These are phyloP conservation scores for Penicillium sp. DNA, from an alignment of 2,329 filamentous ascomycete genomes.

Conservation along the genomic window DNA sequence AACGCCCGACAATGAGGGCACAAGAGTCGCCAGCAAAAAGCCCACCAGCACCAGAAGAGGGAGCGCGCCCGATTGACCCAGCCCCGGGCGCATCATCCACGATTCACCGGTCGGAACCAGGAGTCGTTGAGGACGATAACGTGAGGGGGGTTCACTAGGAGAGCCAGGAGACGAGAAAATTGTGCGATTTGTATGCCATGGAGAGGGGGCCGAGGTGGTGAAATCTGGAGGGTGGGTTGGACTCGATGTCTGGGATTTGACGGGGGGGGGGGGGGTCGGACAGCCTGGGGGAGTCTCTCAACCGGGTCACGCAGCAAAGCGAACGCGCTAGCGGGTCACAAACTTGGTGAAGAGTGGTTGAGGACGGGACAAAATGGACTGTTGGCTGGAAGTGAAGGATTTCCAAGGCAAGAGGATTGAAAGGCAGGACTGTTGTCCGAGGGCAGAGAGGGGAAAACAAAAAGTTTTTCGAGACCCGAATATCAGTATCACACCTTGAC, in stretches of 20 bases:
- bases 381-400: too few relatives aligned
- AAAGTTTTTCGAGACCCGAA: background rate
- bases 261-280: background rate
- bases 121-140: slow-evolving; percentile 3
- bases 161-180: slow-evolving; percentile 2
- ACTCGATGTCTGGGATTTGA: slow-evolving; percentile 5
- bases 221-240: background rate
- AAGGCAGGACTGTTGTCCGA: too few relatives aligned
- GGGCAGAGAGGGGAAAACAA: background rate
- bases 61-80: slow-evolving; percentile 30
- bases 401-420: too few relatives aligned
- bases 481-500: too few relatives aligned
- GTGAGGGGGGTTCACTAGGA: background rate
- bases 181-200: slow-evolving; percentile 8
- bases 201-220: slow-evolving; percentile 1
- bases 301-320: background rate
- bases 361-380: too few relatives aligned
- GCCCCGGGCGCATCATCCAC: slow-evolving; percentile 31
- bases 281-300: background rate
- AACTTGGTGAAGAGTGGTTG: too few relatives aligned
- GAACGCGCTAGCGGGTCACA: background rate
- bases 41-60: slow-evolving; percentile 29
- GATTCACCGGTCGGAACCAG: slow-evolving; percentile 59
- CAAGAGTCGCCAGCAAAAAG: slow-evolving; percentile 30
- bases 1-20: slow-evolving; percentile 28